Evolutionary conservation across 2,329 filamentous ascomycete genomes (phyloP), one percentile per base, ranked within the genome.

Genomic region (Chaetothyriales sp.): DNA sequence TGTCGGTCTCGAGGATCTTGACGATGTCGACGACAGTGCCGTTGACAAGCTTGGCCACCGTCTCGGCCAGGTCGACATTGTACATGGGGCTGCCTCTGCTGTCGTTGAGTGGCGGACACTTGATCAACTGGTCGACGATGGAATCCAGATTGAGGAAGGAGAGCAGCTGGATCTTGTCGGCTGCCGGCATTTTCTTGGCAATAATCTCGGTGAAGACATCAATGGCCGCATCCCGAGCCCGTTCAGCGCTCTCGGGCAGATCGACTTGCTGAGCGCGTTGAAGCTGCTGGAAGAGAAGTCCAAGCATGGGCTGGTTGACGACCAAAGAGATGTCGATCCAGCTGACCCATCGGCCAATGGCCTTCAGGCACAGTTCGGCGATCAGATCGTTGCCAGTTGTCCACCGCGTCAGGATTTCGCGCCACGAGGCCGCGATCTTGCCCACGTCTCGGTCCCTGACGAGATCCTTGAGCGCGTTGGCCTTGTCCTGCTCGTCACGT

Each of bases 271-370:
- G 67, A 68, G 81, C 74, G 67, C 83, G 85, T n/a, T 86, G 87
- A 51, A 94, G 84, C 58, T 97, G 80, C 58, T 92, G 85, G 63
- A 95, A 83, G 54, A 98, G 76, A 47, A 89, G 77, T 64, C 78
- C 82, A 62, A 97, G 80, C 77, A 95, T 92, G 50, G 83, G 80
- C 65, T 89, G 81, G 67, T 94, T 94, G 62, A 98, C 87, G 45
- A 98, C 82, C 52, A 98, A 75, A 48, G 85, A 86, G 62, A 98
- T 97, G 65, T 97, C 92, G 63, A 94, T 94, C 92, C 92, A 98
- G 76, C 89, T 94, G 55, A 95, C 89, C 90, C 92, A 98, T 67
- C 90, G 92, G 40, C 88, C 89, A 58, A 98, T 81, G n/a, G 89
- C 85, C 69, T 85, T 88, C 50, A 98, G 76, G 61, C 86, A 89